Evolutionary conservation across 805 yeast genomes (phyloP).

Genomic region (Yarrowia keelungensis): DNA sequence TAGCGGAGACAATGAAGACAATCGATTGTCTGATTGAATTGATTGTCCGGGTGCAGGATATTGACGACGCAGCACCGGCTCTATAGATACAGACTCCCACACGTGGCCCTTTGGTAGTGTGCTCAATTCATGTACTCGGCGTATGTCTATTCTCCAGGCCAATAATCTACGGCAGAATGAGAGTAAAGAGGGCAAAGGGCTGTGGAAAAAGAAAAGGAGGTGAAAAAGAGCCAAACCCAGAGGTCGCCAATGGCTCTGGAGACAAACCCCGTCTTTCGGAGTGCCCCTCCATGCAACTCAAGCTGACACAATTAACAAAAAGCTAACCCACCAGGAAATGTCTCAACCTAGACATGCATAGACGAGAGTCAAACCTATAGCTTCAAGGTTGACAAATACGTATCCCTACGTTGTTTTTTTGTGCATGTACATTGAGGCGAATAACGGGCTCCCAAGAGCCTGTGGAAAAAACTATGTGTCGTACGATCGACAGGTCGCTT

Average conservation of each 20-base stretch:
- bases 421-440: too few relatives aligned
- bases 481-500: neutral
- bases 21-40: neutral
- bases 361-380: slow-evolving; percentile 19
- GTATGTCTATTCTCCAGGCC: neutral
- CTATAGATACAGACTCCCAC: slow-evolving; percentile 2
- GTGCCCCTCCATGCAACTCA: slow-evolving; percentile 8
- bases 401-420: neutral
- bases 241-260: too few relatives aligned
- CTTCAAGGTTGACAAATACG: slow-evolving; percentile 6
- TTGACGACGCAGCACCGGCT: neutral
- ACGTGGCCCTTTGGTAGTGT: neutral
- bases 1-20: neutral
- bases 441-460: too few relatives aligned
- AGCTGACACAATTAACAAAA: neutral
- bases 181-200: too few relatives aligned
- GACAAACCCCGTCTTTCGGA: neutral
- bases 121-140: too few relatives aligned
- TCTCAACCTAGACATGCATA: slow-evolving; percentile 26
- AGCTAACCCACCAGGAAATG: neutral
- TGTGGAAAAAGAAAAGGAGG: neutral
- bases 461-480: neutral
- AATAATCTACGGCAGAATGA: slow-evolving; percentile 1
- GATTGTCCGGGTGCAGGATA: too few relatives aligned
- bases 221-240: neutral